A percentile compares a stretch with the other conserved stretches of the same genome.
Conservation (phyloP, 257 asterid species). For the Leonotis leonurus region DNA sequence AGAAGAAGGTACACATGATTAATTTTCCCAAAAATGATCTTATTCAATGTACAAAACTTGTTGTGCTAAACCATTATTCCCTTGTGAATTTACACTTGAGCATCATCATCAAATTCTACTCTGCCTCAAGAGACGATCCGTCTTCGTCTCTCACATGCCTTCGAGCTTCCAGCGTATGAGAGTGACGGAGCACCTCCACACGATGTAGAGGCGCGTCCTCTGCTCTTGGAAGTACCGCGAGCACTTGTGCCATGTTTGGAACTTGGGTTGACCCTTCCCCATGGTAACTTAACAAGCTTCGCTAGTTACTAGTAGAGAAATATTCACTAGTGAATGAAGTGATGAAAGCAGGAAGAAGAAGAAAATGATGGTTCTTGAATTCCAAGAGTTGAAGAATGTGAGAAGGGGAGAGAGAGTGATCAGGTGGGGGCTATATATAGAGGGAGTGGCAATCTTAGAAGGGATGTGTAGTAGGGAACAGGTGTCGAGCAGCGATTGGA, state of each 20-base stretch:
- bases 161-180: conserved; percentile 57
- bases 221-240: conserved; percentile 65
- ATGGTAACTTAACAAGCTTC: too few species aligned
- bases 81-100: too few species aligned
- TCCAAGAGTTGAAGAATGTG: not conserved
- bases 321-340: not conserved
- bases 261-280: conserved; percentile 33
- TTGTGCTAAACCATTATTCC: not conserved
- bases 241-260: conserved; percentile 47
- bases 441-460: not conserved
- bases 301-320: not conserved
- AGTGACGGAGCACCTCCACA: conserved; percentile 69
- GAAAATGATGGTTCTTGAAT: not conserved
- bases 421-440: not conserved
- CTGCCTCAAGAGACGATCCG: not conserved
- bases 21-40: too few species aligned
- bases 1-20: not conserved
- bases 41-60: conserved; percentile 9
- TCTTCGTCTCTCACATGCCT: conserved; percentile 20
- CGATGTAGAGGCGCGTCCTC: conserved; percentile 65
- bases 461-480: not conserved
- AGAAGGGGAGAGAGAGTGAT: not conserved
- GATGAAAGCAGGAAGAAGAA: not conserved
- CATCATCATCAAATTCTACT: not conserved
- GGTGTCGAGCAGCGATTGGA: not conserved